Evolutionary conservation across 2,329 filamentous ascomycete species (phyloP).

Genomic region (Clarireedia homoeocarpa): DNA sequence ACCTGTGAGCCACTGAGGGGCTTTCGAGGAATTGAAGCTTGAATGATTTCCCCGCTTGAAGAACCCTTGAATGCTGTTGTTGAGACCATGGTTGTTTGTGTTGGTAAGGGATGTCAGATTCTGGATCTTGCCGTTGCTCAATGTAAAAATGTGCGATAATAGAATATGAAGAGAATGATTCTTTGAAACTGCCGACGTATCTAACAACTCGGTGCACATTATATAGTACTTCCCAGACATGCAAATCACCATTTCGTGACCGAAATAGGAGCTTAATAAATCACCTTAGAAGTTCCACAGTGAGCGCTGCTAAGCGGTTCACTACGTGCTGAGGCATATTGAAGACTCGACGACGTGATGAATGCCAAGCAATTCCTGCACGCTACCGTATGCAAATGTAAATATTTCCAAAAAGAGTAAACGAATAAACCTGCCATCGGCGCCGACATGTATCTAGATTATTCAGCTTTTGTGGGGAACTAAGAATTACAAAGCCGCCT

Average conservation of each 20-base stretch:
- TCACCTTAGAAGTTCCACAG: background rate
- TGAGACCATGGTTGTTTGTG: background rate
- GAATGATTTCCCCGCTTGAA: background rate
- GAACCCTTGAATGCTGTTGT: slow-evolving; percentile 2
- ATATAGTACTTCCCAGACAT: no score
- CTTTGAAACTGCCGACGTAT: no score
- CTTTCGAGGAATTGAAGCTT: background rate
- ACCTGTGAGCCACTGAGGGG: slow-evolving; percentile 34
- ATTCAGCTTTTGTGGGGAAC: no score
- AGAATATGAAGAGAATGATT: background rate
- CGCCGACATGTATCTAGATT: no score
- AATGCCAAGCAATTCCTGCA: background rate
- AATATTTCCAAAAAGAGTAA: background rate
- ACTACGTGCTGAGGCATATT: background rate
- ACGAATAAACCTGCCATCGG: background rate
- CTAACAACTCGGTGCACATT: no score
- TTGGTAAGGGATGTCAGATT: background rate
- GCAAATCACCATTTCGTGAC: no score
- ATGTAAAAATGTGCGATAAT: background rate
- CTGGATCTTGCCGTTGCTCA: no score
- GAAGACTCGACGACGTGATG: background rate
- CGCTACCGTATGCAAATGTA: background rate
- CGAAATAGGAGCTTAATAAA: no score
- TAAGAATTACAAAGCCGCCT: no score
- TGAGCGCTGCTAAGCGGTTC: background rate